Percentiles rank a stretch among this genome's conserved stretches.
phyloP scores from a whole-genome alignment of 495 filamentous ascomycete genomes.

The Umbilicaria muhlenbergii region DNA sequence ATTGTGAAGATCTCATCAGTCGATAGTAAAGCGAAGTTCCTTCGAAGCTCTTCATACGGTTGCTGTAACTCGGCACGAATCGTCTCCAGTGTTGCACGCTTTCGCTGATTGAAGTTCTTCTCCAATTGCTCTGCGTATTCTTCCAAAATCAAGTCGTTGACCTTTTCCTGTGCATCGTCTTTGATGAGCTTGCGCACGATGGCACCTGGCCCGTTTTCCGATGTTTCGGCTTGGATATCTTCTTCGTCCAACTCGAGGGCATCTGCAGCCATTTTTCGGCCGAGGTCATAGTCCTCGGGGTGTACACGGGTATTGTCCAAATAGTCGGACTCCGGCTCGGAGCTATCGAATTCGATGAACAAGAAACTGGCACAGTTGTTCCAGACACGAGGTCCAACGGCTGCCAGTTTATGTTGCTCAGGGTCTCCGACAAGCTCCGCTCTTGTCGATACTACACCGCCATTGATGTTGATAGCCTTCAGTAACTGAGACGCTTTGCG shows the following conservation, averaged over 20 bases:
- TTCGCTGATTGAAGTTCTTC: conserved; percentile 78
- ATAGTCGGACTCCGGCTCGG: conserved; percentile 68
- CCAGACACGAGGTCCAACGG: conserved; percentile 82
- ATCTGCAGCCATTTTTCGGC: conserved; percentile 95
- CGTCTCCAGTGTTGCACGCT: conserved; percentile 89
- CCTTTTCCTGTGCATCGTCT: conserved; percentile 81
- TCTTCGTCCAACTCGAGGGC: conserved; percentile 93
- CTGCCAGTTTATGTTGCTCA: conserved; percentile 55
- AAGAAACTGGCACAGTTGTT: conserved; percentile 94
- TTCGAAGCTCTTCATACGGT: conserved; percentile 87
- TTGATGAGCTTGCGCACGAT: conserved; percentile 85
- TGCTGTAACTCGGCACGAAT: conserved; percentile 86
- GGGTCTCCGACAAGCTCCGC: conserved; percentile 77
- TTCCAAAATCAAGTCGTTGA: conserved; percentile 90
- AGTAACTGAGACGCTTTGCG: conserved; percentile 77
- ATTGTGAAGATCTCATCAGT: conserved; percentile 87
- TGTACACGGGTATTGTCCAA: conserved; percentile 94
- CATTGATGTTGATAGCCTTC: conserved; percentile 80
- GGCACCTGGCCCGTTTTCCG: conserved; percentile 73
- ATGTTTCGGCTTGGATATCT: conserved; percentile 85
- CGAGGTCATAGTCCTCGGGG: conserved; percentile 94
- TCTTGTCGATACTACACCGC: conserved; percentile 64
- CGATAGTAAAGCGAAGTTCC: conserved; percentile 53
- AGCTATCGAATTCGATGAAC: conserved; percentile 68
- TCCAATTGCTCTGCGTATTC: conserved; percentile 95